These are phyloP conservation scores for Cladobotryum protrusum DNA, from an alignment of 2,329 filamentous ascomycete species.

Conservation along the genomic window DNA sequence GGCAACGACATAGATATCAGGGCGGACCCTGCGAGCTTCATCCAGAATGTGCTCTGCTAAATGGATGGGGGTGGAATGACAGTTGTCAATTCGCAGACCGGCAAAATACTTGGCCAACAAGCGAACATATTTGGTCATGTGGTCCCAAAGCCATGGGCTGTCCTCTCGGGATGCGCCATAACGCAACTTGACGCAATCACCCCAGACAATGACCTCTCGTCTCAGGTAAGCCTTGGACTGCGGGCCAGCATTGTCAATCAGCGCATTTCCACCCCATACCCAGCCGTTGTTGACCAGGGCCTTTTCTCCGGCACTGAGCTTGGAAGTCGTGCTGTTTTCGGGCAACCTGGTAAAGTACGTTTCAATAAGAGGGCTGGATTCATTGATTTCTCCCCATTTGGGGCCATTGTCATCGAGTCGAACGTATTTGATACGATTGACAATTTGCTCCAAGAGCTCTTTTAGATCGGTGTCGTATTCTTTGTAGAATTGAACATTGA, in stretches of 20 bases:
- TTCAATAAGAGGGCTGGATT: constrained; percentile 78
- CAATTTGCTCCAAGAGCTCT: constrained; percentile 83
- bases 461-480: constrained; percentile 83
- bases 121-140: constrained; percentile 88
- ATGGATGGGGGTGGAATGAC: constrained; percentile 89
- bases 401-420: constrained; percentile 90
- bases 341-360: constrained; percentile 91
- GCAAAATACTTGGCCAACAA: constrained; percentile 92
- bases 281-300: constrained; percentile 94
- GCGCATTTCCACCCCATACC: constrained; percentile 96
- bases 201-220: constrained; percentile 95
- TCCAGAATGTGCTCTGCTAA: constrained; percentile 94
- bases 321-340: constrained; percentile 67
- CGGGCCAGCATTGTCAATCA: constrained; percentile 88
- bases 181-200: constrained; percentile 93
- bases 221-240: constrained; percentile 89
- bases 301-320: constrained; percentile 69
- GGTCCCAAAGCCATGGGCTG: constrained; percentile 90
- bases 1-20: constrained; percentile 85
- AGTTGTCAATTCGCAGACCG: constrained; percentile 96
- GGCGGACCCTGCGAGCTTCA: constrained; percentile 80
- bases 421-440: constrained; percentile 91
- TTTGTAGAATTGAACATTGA: constrained; percentile 83
- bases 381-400: constrained; percentile 71
- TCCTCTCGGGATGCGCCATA: constrained; percentile 77